A percentile compares a stretch with the other conserved stretches of the same genome.
These are phyloP conservation scores for Echium plantagineum DNA, from an alignment of 257 asterid genomes.

Conservation along the genomic window DNA sequence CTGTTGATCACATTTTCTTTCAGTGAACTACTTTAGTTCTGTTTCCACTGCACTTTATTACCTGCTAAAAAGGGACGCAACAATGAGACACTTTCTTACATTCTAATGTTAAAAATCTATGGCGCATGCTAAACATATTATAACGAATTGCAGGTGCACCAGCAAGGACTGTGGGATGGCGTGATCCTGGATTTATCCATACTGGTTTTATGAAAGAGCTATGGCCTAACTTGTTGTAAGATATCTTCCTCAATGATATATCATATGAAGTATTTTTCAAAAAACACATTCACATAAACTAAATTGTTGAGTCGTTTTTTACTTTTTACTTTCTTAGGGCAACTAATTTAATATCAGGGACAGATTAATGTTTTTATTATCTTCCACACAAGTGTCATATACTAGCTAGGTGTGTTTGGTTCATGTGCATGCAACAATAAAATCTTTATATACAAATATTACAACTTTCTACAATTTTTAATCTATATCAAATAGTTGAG, in stretches of 20 bases:
- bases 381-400: background rate
- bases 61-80: too few species aligned
- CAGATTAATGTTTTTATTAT: too few species aligned
- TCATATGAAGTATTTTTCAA: background rate
- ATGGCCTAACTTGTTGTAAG: slow-evolving; percentile 41
- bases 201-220: slow-evolving; percentile 37
- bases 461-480: too few species aligned
- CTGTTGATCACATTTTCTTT: background rate
- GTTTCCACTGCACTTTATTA: background rate
- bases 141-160: slow-evolving; percentile 47
- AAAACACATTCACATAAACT: too few species aligned
- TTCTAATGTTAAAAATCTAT: too few species aligned
- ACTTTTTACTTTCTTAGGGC: background rate
- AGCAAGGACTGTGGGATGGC: slow-evolving; percentile 58
- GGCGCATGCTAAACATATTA: background rate
- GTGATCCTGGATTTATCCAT: slow-evolving; percentile 51
- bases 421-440: background rate
- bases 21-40: background rate
- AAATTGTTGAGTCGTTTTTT: background rate
- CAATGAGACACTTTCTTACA: too few species aligned
- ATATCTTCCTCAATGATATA: background rate
- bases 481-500: background rate
- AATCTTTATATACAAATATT: too few species aligned
- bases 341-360: background rate
- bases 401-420: background rate